Evolutionary conservation across 345 rosid species (phyloP), one percentile per base, ranked within the genome.

Genomic region (Aquilaria malaccensis): DNA sequence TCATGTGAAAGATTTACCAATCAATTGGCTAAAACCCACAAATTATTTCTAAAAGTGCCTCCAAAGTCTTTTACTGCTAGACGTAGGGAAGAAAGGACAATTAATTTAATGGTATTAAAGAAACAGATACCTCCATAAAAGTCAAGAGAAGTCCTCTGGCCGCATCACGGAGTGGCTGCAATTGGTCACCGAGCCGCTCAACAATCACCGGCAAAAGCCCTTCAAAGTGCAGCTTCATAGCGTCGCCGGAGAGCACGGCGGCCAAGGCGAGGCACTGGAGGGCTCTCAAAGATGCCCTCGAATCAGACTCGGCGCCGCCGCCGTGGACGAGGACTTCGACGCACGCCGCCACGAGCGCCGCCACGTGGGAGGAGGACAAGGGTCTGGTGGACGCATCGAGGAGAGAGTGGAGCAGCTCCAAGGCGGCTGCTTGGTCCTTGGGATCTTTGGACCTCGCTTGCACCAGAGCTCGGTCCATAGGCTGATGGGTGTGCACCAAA

Each of bases 211-310:
- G 97, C 9, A 88, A 85, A 33, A 94, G 85, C 14, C 85, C 92
- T 60, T 90, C 91, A 70, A 94, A 82, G 74, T 94, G 97, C 78
- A 90, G 76, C 82, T 86, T 94, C 7, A 94, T 67, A 69, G 86
- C 85, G 60, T 90, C 96, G 33, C 96, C 86, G 43, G 99, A 90
- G 10, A 94, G 81, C 54, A 90, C 97, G 30, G 97, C 96, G 13
- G 97, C 95, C 52, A 97, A 90, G 46, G 99, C 97, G 55, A 94
- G 82, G 32, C 95, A 83, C 83, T 86, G 97, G 52, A 94, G 85
- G 33, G 87, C 99, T 46, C 99, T 93, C 68, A 88, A 89, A 52
- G 95, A 88, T 22, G 89, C 95, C 68, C 79, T 85, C 62, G 88
- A 86, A 73, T 94, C 88, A 55, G 46, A 30, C 71, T 77, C 84